Evolutionary conservation across 257 asterid species (phyloP).

Genomic region (Przewalskia tangutica): DNA sequence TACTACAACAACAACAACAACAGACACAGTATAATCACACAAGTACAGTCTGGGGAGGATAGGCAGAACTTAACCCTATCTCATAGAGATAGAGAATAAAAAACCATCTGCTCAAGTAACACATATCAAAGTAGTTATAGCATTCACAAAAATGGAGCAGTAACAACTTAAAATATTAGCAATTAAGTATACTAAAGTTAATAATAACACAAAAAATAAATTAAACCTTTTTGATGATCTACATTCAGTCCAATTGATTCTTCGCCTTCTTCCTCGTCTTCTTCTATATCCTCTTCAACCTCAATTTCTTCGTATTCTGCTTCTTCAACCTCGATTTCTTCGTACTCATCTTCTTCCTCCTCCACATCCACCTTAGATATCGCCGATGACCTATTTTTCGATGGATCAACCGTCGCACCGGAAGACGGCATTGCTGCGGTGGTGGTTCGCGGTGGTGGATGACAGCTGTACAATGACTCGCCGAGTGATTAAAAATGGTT

Average conservation of each 20-base stretch:
- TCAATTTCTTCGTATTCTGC: constrained; percentile 38
- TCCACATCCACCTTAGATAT: neutral
- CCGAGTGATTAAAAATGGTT: neutral
- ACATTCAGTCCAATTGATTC: neutral
- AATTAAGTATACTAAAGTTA: too few species aligned
- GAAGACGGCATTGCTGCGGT: constrained; percentile 11
- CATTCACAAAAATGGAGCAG: too few species aligned
- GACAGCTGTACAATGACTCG: neutral
- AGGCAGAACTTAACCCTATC: too few species aligned
- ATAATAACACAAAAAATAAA: neutral
- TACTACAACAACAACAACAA: too few species aligned
- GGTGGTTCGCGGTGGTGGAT: neutral
- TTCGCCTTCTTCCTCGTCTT: too few species aligned
- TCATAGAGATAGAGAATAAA: too few species aligned
- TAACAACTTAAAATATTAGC: neutral
- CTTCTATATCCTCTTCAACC: constrained; percentile 12
- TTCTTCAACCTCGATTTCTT: constrained; percentile 30
- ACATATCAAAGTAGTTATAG: too few species aligned
- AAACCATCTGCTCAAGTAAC: too few species aligned
- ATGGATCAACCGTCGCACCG: constrained; percentile 5
- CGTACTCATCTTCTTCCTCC: constrained; percentile 15
- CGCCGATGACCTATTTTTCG: neutral
- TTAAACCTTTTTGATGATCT: neutral
- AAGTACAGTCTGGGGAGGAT: too few species aligned
- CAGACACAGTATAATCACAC: too few species aligned